Conservation (phyloP, 257 asterid genomes). For the Petunia axillaris region DNA sequence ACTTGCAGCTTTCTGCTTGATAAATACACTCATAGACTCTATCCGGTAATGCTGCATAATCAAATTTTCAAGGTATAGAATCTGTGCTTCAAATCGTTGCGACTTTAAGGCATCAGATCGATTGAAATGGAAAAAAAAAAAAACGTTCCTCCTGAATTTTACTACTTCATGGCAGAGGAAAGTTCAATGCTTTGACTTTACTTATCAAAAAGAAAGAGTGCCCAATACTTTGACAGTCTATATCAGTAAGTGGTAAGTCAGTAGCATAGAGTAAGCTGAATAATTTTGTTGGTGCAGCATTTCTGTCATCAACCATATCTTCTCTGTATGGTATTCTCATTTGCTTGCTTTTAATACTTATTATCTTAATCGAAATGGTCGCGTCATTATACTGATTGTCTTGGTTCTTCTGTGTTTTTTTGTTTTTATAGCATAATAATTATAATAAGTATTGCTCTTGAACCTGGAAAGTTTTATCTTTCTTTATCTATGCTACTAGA, state of each 20-base stretch:
- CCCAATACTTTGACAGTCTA: background rate
- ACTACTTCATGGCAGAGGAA: constrained; percentile 2
- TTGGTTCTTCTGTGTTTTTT: constrained; percentile 5
- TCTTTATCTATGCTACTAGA: constrained; percentile 1
- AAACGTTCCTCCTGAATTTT: background rate
- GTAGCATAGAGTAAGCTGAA: constrained; percentile 14
- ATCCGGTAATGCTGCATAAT: background rate
- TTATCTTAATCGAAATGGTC: constrained; percentile 3
- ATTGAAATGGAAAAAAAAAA: constrained; percentile 18
- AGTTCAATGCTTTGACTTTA: background rate
- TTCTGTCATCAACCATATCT: constrained; percentile 13
- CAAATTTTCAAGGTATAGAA: background rate
- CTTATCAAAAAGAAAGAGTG: background rate
- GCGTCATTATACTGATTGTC: background rate
- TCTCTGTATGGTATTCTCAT: constrained; percentile 16
- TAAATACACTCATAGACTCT: constrained; percentile 11
- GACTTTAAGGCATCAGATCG: constrained; percentile 11
- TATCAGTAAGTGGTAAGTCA: background rate
- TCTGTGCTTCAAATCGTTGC: constrained; percentile 15
- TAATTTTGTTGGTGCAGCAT: constrained; percentile 11
- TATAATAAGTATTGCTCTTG: constrained; percentile 13
- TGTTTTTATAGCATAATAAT: background rate
- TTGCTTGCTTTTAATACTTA: constrained; percentile 9
- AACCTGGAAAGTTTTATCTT: background rate
- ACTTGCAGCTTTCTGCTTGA: background rate